phyloP scores from a whole-genome alignment of 2,329 filamentous ascomycete species.

The Monilinia polystroma region DNA sequence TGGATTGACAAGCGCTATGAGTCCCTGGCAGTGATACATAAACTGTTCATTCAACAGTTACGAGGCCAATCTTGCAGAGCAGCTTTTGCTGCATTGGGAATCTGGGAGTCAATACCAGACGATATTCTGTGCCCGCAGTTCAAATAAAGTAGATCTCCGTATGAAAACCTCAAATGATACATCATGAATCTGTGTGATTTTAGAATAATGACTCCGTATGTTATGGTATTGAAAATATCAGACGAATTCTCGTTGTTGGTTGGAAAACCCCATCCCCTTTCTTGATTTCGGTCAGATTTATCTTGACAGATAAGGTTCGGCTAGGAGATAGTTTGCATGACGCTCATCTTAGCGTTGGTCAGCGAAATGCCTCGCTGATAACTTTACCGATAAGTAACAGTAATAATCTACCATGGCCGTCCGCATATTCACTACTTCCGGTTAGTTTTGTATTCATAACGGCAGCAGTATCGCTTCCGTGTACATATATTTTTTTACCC shows the following conservation, averaged over 20 bases:
- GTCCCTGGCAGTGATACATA: neutral
- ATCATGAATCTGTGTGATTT: neutral
- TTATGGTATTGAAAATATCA: neutral
- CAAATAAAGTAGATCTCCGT: neutral
- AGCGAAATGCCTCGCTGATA: constrained; percentile 12
- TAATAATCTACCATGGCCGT: neutral
- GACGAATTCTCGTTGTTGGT: too few species aligned
- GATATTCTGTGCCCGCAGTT: neutral
- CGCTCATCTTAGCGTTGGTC: constrained; percentile 14
- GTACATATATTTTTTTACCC: neutral
- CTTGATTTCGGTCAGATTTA: neutral
- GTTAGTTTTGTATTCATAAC: neutral
- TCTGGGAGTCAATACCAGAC: neutral
- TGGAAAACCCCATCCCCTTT: too few species aligned
- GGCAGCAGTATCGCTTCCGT: neutral
- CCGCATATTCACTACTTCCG: neutral
- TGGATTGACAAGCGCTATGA: neutral
- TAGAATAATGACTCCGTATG: too few species aligned
- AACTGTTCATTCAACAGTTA: neutral
- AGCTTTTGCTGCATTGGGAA: neutral
- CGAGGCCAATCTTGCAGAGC: neutral
- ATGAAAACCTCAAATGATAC: neutral
- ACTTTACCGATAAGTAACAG: neutral
- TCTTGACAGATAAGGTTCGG: constrained; percentile 19
- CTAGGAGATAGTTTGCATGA: constrained; percentile 10